These are phyloP conservation scores for rapeseed (Brassica napus) DNA, from an alignment of 345 rosid species.

Conservation along the genomic window Da-Ae NC_063444.1:35584501-35585000, in stretches of 20 bases:
- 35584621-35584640: constrained; percentile 79
- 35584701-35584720: constrained; percentile 82
- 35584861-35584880: constrained; percentile 52
- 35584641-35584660: constrained; percentile 84
- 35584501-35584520: constrained; percentile 74
- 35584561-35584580: constrained; percentile 85
- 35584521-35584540: constrained; percentile 88
- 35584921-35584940: constrained; percentile 27
- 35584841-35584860: constrained; percentile 65
- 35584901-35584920: constrained; percentile 46
- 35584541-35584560: constrained; percentile 83
- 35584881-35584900: constrained; percentile 49
- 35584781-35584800: constrained; percentile 53
- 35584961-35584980: constrained; percentile 47
- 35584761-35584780: constrained; percentile 40
- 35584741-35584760: constrained; percentile 66
- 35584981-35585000: constrained; percentile 60
- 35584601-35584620: constrained; percentile 82
- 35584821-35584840: constrained; percentile 86
- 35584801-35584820: constrained; percentile 73
- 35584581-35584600: constrained; percentile 81
- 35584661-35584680: constrained; percentile 92
- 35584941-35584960: constrained; percentile 43
- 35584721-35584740: constrained; percentile 72
- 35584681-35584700: constrained; percentile 82